Percentiles rank a stretch among this genome's conserved stretches.
These are phyloP conservation scores for Eucalyptus erythrocorys DNA, from an alignment of 345 rosid genomes.

Conservation along the genomic window DNA sequence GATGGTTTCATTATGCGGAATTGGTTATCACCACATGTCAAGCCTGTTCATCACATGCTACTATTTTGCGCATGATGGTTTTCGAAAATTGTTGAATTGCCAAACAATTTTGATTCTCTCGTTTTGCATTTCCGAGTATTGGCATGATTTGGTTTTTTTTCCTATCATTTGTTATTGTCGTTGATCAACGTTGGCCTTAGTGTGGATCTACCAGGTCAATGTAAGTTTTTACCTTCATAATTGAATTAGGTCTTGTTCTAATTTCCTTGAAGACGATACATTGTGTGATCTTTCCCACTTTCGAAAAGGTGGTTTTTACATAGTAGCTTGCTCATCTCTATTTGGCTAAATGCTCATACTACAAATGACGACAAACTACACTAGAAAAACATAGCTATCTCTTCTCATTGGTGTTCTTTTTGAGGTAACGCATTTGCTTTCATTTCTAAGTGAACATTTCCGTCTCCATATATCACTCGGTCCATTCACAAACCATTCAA, in stretches of 20 bases:
- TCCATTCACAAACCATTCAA: not conserved
- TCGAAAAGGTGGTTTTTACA: not conserved
- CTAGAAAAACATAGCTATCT: not conserved
- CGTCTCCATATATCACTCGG: not conserved
- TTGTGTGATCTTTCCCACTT: not conserved
- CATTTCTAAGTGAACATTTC: not conserved
- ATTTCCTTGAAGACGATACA: not conserved
- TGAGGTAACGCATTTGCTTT: not conserved
- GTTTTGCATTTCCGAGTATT: accelerated
- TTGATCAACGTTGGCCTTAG: accelerated
- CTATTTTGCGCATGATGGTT: not conserved
- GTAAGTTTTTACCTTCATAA: not conserved
- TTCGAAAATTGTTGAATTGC: not conserved
- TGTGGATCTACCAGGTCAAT: not conserved
- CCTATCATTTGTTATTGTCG: accelerated
- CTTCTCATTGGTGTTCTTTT: not conserved
- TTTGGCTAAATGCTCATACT: not conserved
- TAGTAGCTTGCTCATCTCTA: not conserved
- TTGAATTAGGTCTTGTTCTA: not conserved
- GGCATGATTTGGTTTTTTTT: not conserved
- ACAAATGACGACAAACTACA: not conserved
- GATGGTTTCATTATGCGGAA: too few relatives aligned
- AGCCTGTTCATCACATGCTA: not conserved
- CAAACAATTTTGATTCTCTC: not conserved
- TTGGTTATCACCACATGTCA: accelerated